Evolutionary conservation across 345 rosid species (phyloP), one percentile per base, ranked within the genome.

Genomic region (Eucalyptus pumila): DNA sequence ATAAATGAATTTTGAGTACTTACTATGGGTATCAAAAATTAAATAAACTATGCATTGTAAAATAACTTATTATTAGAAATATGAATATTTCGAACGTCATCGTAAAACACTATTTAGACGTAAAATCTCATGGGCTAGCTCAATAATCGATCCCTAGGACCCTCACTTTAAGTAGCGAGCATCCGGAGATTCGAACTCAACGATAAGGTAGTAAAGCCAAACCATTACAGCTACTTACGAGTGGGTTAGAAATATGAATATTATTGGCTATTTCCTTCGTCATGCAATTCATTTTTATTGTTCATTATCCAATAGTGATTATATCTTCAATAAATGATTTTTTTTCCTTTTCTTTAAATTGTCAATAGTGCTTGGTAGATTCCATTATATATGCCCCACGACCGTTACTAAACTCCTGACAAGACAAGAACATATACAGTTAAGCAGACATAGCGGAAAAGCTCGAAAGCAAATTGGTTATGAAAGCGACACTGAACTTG

Each of bases 321-420:
- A 67, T 32, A 67, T 67, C 17, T 67, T 67, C 37, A 15, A 67
- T 5, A n/a, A 67, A 67, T 15, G 12, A 32, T 1, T 14, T n/a
- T n/a, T 7, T n/a, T 17, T 2, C 2, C 1, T 5, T 16, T 17
- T 19, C 4, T 67, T 32, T 4, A 1, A 15, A 32, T 67, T 67
- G 23, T 32, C 24, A 9, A 16, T 8, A 3, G 6, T 67, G 42
- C 5, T 67, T 67, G 23, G 40, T 72, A 19, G 14, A 34, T 72
- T 72, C 11, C 81, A 34, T 72, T 10, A 37, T 37, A 3, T 16
- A 69, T 17, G 44, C 42, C 26, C 21, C 81, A 69, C 6, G 81
- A 69, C 80, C 80, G 24, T 69, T 69, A 16, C 44, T 3, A 6
- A 34, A 72, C 24, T 34, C 45, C 45, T 19, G 42, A 37, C 4